Conservation (phyloP, 139 green algal genomes). For the Marvania coccoides region DNA sequence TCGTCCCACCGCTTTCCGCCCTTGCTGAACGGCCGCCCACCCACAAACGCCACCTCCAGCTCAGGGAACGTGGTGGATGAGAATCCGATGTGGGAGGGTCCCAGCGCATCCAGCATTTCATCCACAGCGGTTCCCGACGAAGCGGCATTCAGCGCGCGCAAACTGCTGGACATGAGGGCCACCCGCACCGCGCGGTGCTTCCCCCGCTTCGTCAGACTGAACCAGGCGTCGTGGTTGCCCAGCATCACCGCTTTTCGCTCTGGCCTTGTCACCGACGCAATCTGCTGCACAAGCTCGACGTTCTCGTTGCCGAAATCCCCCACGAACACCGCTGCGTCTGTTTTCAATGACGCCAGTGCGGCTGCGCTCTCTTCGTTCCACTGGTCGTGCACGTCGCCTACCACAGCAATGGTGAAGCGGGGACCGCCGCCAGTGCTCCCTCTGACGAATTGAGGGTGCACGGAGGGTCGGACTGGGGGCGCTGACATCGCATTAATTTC, state of each 20-base stretch:
- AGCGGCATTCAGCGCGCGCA: conserved; percentile 1
- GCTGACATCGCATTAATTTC: no score
- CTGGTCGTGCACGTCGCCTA: conserved; percentile 61
- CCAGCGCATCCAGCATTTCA: conserved; percentile 38
- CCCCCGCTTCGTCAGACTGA: conserved; percentile 12
- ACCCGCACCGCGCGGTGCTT: background rate
- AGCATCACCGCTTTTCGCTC: conserved; percentile 45
- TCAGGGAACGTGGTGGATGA: conserved; percentile 11
- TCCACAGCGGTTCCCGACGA: background rate
- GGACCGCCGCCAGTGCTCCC: background rate
- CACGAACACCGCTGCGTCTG: conserved; percentile 52
- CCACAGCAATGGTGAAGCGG: conserved; percentile 20
- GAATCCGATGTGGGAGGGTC: conserved; percentile 46
- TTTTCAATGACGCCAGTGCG: conserved; percentile 33
- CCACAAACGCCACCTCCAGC: conserved; percentile 36
- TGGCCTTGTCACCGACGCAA: conserved; percentile 27
- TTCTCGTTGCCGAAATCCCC: conserved; percentile 65
- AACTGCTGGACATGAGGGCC: background rate
- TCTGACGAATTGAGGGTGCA: no score
- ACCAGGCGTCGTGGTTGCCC: conserved; percentile 62
- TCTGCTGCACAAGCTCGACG: conserved; percentile 35
- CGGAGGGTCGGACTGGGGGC: no score
- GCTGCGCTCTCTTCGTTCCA: conserved; percentile 30
- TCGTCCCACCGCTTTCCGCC: conserved; percentile 28
- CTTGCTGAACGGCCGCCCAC: conserved; percentile 52